Percentiles rank a stretch among this genome's conserved stretches.
phyloP scores from a whole-genome alignment of 306 rosid species.

The Pterocarpus macrocarpus region DNA sequence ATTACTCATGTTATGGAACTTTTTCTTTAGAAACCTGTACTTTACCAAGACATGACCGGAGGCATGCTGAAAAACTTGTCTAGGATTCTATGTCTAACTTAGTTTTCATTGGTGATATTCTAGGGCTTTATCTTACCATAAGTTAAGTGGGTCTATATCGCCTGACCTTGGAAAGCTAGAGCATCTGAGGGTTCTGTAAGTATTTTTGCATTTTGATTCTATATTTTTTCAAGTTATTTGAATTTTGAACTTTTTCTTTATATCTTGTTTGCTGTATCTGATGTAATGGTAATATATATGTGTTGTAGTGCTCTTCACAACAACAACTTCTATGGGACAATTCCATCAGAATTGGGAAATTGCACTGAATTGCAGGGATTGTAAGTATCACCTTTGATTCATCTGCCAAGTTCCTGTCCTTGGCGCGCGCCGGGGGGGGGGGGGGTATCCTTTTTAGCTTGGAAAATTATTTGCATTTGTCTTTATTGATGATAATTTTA shows the following conservation, averaged over 20 bases:
- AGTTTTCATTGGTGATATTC: slow-evolving; percentile 51
- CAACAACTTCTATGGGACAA: slow-evolving; percentile 85
- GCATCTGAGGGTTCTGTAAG: slow-evolving; percentile 83
- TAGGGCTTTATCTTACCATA: slow-evolving; percentile 82
- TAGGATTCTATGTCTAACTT: slow-evolving; percentile 41
- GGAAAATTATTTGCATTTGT: slow-evolving; percentile 32
- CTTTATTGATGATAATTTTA: slow-evolving; percentile 29
- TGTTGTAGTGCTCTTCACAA: slow-evolving; percentile 76
- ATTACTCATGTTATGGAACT: neutral
- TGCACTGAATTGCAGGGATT: slow-evolving; percentile 79
- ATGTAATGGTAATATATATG: slow-evolving; percentile 47
- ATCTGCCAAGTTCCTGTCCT: neutral
- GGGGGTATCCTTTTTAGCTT: no score
- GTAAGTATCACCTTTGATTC: slow-evolving; percentile 62
- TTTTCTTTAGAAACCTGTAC: slow-evolving; percentile 22
- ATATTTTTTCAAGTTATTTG: neutral
- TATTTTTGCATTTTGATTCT: slow-evolving; percentile 41
- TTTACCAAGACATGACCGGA: slow-evolving; percentile 16
- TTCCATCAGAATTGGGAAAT: slow-evolving; percentile 95
- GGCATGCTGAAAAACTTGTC: slow-evolving; percentile 34
- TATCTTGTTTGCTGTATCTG: neutral
- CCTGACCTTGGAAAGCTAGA: slow-evolving; percentile 93
- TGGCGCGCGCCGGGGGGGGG: no score
- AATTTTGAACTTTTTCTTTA: slow-evolving; percentile 8
- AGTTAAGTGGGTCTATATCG: slow-evolving; percentile 79